Base-by-base conservation (phyloP, 345 rosid species). In the Citrus sp. region DNA sequence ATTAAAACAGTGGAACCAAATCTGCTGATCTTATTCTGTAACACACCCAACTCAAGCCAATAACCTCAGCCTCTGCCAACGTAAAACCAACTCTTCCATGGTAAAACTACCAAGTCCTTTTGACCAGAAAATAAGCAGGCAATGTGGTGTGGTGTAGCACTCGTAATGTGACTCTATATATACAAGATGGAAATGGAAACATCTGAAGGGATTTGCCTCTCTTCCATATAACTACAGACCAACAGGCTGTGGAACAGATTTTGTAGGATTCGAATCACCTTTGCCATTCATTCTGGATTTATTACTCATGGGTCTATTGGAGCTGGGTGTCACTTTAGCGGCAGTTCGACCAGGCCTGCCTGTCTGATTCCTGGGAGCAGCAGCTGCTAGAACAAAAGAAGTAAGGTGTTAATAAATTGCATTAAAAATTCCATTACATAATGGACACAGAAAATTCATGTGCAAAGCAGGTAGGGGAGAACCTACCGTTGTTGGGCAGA, bases 401-500 rank as follows among this genome's bases (percentile, higher is more conserved):
- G 16, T 46, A 13, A 12, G 61, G 68, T 34, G 40, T 34, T 65
- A 73, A 67, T 38, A 59, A 72, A 72, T 40, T 49, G 34, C 16
- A 46, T 18, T 37, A 69, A 24, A 55, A 67, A 34, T 16, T 40
- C n/a, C 4, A 6, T 32, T 66, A 56, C 12, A 2, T 55, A 55
- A 21, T 27, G 49, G 56, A 80, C 40, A 5, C 7, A 0, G 14
- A 42, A 42, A 42, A 46, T 46, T 46, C 18, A 46, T 13, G 51
- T 12, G 51, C 51, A 46, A 46, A 46, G 51, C 51, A 46, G 58
- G 22, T 54, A 78, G 77, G 56, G 78, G 42, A 78, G 70, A 79
- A 71, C 87, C 82, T 74, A 94, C 98, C 93, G 51, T 32, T 86
- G 82, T 81, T 93, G 58, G 97, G 93, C 51, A 97, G 86, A 80